Percentiles rank a stretch among this genome's conserved stretches.
Evolutionary conservation across 192 early-diverging fungal species (phyloP).

Genomic region (Chytriomyces hyalinus): DNA sequence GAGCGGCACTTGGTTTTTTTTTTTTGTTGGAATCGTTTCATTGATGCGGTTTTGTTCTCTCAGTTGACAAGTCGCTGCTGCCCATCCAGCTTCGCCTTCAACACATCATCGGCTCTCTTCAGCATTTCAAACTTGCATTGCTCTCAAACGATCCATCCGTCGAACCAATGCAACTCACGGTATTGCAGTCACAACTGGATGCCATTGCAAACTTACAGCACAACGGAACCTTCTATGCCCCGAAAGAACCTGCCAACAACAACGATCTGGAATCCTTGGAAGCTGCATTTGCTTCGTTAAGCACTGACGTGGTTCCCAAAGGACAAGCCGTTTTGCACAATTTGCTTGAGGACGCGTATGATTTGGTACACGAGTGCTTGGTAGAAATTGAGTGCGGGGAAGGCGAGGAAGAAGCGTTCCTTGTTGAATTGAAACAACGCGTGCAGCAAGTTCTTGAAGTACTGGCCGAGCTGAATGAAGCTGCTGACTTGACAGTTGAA

Average conservation of each 20-base stretch:
- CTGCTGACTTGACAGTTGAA: not conserved
- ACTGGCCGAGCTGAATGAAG: not conserved
- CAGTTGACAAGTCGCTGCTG: slow-evolving; percentile 31
- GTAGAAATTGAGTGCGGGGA: slow-evolving; percentile 25
- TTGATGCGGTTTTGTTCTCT: not conserved
- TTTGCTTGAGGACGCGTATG: slow-evolving; percentile 43
- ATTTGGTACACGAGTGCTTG: slow-evolving; percentile 43
- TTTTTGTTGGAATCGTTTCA: not conserved
- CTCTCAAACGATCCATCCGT: not conserved
- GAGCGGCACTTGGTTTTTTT: not conserved
- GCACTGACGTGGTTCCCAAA: slow-evolving; percentile 26
- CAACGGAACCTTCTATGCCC: slow-evolving; percentile 37
- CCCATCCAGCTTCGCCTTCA: slow-evolving; percentile 34
- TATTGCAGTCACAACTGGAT: slow-evolving; percentile 38
- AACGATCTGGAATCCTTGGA: not conserved
- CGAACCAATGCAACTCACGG: slow-evolving; percentile 35
- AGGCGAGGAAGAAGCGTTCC: not conserved
- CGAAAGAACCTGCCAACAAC: not conserved
- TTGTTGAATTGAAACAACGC: not conserved
- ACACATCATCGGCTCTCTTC: slow-evolving; percentile 29
- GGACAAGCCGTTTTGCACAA: slow-evolving; percentile 36
- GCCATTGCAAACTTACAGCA: slow-evolving; percentile 31
- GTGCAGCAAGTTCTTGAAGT: not conserved
- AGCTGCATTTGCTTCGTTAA: not conserved
- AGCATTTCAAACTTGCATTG: slow-evolving; percentile 15